Percentiles rank a stretch among this genome's conserved stretches.
Conservation (phyloP, 805 yeast species). For the Saccharomycopsis amapae region DNA sequence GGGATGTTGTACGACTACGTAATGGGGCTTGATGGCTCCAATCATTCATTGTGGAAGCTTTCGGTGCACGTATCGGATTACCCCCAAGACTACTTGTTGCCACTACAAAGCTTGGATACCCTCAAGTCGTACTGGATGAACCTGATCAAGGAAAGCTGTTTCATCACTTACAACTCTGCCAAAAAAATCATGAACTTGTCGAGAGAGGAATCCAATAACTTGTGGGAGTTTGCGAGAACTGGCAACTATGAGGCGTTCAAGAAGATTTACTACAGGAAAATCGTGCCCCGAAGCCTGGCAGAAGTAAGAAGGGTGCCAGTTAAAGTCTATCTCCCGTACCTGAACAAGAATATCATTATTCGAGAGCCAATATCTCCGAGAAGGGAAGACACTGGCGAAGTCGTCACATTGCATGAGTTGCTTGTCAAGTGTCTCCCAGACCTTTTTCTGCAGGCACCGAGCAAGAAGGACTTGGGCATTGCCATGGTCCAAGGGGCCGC, state of each 20-base stretch:
- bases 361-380: slow-evolving; percentile 29
- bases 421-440: slow-evolving; percentile 39
- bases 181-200: slow-evolving; percentile 75
- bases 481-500: slow-evolving; percentile 52
- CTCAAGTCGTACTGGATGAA: slow-evolving; percentile 52
- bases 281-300: slow-evolving; percentile 21
- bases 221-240: slow-evolving; percentile 42
- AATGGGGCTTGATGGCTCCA: slow-evolving; percentile 28
- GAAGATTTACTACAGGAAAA: slow-evolving; percentile 23
- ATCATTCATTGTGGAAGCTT: slow-evolving; percentile 40
- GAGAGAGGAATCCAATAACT: slow-evolving; percentile 45
- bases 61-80: slow-evolving; percentile 35
- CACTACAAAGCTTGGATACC: slow-evolving; percentile 25
- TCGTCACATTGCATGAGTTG: slow-evolving; percentile 33
- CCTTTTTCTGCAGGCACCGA: slow-evolving; percentile 32
- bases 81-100: slow-evolving; percentile 40
- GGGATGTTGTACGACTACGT: slow-evolving; percentile 59
- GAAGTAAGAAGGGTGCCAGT: slow-evolving; percentile 39
- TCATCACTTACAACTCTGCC: slow-evolving; percentile 53
- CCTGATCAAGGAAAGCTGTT: slow-evolving; percentile 77
- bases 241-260: slow-evolving; percentile 31
- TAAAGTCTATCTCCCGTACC: slow-evolving; percentile 35
- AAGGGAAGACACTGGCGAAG: slow-evolving; percentile 7
- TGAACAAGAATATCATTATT: slow-evolving; percentile 30
- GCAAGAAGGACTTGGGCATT: slow-evolving; percentile 29